Evolutionary conservation across 352 stramenopile species (phyloP), one percentile per base, ranked within the genome.

Genomic region (Phytopythium delawarense): DNA sequence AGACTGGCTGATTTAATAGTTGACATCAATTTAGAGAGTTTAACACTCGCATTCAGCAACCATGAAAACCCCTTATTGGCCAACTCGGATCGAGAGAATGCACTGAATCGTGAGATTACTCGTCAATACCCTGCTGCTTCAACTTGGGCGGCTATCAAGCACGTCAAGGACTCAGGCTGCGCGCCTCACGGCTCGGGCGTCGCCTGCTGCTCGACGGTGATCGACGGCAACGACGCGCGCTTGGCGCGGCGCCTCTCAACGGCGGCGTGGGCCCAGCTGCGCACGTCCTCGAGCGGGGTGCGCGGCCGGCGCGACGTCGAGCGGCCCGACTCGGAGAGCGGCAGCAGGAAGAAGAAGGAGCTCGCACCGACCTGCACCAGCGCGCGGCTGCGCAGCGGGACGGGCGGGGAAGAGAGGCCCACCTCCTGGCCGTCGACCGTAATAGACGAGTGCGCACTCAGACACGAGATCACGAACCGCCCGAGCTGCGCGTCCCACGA

Each of bases 331-430:
- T 60, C 23, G 4, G 56, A 28, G 20, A 30, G 55, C 13, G 87
- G 87, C 15, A 96, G 71, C 62, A 96, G 57, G 42, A 96, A 94
- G 64, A 88, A 88, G 57, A 88, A 88, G 20, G 80, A 68, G 48
- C 67, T 77, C 0, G 83, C 71, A n/a, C 84, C 87, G 45, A 96
- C 78, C 54, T 89, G 79, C 39, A 96, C 69, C 21, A 88, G 50
- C 45, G 75, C 85, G 48, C 70, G 72, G 56, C 75, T 94, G 28
- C 53, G 53, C 0, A 96, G 72, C 23, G 53, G 32, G 20, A 78
- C 42, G 15, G 84, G 84, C 4, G 70, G 52, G 16, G 75, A 85
- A 1, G 76, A 74, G 44, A 84, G 84, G 34, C 60, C 59, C 35
- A 94, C 65, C 35, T 75, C 69, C 2, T 60, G 72, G 12, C 83